Base-by-base conservation (phyloP, 2,329 filamentous ascomycete species). In the Colletotrichum chlorophyti region DNA sequence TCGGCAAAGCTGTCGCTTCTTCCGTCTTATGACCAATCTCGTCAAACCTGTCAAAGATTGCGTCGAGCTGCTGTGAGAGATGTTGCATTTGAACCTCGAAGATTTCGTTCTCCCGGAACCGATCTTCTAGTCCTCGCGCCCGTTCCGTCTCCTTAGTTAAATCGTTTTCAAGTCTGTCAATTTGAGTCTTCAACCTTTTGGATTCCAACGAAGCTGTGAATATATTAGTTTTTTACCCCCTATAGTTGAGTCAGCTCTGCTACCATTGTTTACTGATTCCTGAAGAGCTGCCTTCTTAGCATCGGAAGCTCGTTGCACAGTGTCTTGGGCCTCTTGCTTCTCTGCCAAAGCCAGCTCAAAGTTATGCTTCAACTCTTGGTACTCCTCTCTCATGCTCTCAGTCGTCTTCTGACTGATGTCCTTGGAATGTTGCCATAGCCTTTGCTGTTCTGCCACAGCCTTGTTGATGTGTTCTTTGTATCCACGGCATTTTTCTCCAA, bases 401-500 rank as follows among this genome's bases (percentile, higher is more conserved):
- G 74, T 69, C 0, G 71, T 64, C 3, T 73, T 60, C 14, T 76
- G 58, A 48, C 72, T 75, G 37, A 68, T 68, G 2, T 68, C 49
- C 37, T 68, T 72, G 8, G 72, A 69, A 34, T 69, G 67, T 4
- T 59, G 65, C 61, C 72, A 81, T 1, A 83, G 68, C 5, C 65
- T 65, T 53, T 82, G 78, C 24, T 83, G 80, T 55, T 83, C 80
- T 2, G 64, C 59, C 8, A 78, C 76, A 2, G 77, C 76, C 43
- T 76, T 69, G 52, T 82, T 80, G n/a, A 84, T 65, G 14, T 74
- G 75, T 3, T 65, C 62, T 50, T 68, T 74, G 57, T 72, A 76
- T 1, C 63, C 63, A 6, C 66, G 67, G 38, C 72, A 65, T 53
- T 72, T 80, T 9, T 73, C 71, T 43, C 74, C 65, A 1, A 78